Percentiles rank a stretch among this genome's conserved stretches.
These are phyloP conservation scores for Colletotrichum limetticola DNA, from an alignment of 2,329 filamentous ascomycete species.

Conservation along the genomic window DNA sequence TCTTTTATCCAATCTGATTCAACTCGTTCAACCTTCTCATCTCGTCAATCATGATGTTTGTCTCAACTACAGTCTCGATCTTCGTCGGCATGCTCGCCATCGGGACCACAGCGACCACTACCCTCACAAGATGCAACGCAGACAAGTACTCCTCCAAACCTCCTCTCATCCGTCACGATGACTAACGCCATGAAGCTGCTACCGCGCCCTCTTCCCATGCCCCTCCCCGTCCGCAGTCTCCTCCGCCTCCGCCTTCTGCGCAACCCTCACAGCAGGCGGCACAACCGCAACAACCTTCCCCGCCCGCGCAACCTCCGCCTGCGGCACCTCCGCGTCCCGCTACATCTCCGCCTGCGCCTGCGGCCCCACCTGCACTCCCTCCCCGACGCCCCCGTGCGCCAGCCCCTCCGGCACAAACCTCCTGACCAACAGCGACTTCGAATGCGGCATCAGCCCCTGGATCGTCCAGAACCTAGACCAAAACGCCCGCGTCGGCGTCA, in stretches of 20 bases:
- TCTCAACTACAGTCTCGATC: background rate
- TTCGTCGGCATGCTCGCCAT: background rate
- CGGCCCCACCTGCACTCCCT: conserved; percentile 34
- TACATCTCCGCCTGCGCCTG: conserved; percentile 39
- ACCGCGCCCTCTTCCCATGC: conserved; percentile 39
- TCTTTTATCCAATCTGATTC: background rate
- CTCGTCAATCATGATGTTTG: background rate
- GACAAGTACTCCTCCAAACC: conserved; percentile 11
- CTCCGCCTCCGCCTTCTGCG: conserved; percentile 37
- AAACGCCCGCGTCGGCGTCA: background rate
- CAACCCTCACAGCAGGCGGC: conserved; percentile 36
- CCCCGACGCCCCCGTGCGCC: conserved; percentile 14
- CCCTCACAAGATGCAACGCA: background rate
- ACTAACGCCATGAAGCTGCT: conserved; percentile 25
- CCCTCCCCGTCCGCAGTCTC: conserved; percentile 33
- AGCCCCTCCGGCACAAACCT: background rate
- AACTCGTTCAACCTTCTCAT: too few relatives aligned
- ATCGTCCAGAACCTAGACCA: conserved; percentile 35
- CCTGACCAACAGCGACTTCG: conserved; percentile 23
- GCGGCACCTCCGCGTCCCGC: conserved; percentile 21
- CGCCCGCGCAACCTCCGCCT: conserved; percentile 35
- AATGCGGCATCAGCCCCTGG: conserved; percentile 34
- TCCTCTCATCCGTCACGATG: background rate
- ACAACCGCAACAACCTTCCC: conserved; percentile 38
- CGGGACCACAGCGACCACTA: background rate